Conservation (phyloP, 495 filamentous ascomycete species). For the Penicillium turbatum region DNA sequence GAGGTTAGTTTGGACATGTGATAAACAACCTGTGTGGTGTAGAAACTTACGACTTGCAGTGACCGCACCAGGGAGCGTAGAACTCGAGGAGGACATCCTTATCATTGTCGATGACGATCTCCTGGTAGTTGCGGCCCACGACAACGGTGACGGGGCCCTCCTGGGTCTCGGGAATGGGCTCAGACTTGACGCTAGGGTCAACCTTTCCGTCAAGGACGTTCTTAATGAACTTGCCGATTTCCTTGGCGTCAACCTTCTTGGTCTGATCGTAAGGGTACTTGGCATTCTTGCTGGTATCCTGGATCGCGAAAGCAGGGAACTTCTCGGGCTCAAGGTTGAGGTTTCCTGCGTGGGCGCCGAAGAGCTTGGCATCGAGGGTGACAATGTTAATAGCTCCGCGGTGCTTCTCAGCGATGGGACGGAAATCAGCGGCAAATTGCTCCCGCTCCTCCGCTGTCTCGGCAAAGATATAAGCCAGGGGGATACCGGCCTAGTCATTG, state of each 20-base stretch:
- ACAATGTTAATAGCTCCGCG: constrained; percentile 92
- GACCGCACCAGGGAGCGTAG: constrained; percentile 99
- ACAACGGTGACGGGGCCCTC: constrained; percentile 85
- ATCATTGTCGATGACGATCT: constrained; percentile 84
- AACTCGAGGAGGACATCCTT: constrained; percentile 99
- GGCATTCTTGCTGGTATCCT: constrained; percentile 91
- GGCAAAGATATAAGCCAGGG: constrained; percentile 96
- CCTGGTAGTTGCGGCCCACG: constrained; percentile 91
- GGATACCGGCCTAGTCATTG: constrained; percentile 65
- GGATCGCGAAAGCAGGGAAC: constrained; percentile 97
- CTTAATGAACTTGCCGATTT: constrained; percentile 79
- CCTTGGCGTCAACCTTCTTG: constrained; percentile 70
- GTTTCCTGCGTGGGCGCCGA: constrained; percentile 93
- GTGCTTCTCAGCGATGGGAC: constrained; percentile 51
- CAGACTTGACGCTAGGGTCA: constrained; percentile 94
- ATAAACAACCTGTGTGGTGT: neutral
- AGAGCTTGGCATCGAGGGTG: constrained; percentile 93
- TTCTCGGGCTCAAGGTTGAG: constrained; percentile 93
- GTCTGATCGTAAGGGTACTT: constrained; percentile 94
- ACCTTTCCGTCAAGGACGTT: constrained; percentile 85
- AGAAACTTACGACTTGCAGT: constrained; percentile 80
- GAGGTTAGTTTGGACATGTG: neutral
- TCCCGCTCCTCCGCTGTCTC: constrained; percentile 88
- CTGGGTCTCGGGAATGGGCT: constrained; percentile 93
- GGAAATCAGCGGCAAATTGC: constrained; percentile 60